Conservation (phyloP, 1,284 basidiomycete genomes). For the Kalmanozyma brasiliensis region DNA sequence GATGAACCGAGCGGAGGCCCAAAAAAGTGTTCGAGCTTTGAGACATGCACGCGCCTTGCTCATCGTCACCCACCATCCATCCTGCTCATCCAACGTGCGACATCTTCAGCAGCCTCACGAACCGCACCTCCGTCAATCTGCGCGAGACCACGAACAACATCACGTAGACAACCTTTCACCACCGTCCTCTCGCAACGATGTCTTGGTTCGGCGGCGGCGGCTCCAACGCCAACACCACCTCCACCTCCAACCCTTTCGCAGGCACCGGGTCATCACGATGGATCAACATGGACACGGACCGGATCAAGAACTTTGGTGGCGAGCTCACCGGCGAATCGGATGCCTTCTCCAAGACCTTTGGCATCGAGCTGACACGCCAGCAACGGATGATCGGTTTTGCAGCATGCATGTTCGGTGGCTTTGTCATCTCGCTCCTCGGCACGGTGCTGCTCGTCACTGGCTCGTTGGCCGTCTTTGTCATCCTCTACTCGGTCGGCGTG, state of each 20-base stretch:
- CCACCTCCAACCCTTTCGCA: constrained; percentile 22
- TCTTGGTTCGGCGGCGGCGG: constrained; percentile 37
- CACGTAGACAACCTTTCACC: not conserved
- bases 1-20: not conserved
- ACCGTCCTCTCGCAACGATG: constrained; percentile 12
- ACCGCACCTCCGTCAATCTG: no score
- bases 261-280: constrained; percentile 45
- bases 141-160: no score
- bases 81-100: no score
- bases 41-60: no score
- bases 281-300: constrained; percentile 61
- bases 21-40: no score
- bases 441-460: constrained; percentile 81
- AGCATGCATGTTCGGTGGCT: constrained; percentile 70
- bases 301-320: constrained; percentile 55
- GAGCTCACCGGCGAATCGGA: constrained; percentile 61
- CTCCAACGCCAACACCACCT: constrained; percentile 9
- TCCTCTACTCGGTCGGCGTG: constrained; percentile 84
- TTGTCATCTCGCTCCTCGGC: constrained; percentile 79
- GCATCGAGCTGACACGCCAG: constrained; percentile 60
- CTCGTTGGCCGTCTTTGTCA: constrained; percentile 79
- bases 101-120: no score
- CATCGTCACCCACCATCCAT: not conserved
- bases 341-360: constrained; percentile 55
- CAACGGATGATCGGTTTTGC: constrained; percentile 60